A percentile compares a stretch with the other conserved stretches of the same genome.
Evolutionary conservation across 2,329 filamentous ascomycete genomes (phyloP).

Genomic region (Grosmannia clavigera): DNA sequence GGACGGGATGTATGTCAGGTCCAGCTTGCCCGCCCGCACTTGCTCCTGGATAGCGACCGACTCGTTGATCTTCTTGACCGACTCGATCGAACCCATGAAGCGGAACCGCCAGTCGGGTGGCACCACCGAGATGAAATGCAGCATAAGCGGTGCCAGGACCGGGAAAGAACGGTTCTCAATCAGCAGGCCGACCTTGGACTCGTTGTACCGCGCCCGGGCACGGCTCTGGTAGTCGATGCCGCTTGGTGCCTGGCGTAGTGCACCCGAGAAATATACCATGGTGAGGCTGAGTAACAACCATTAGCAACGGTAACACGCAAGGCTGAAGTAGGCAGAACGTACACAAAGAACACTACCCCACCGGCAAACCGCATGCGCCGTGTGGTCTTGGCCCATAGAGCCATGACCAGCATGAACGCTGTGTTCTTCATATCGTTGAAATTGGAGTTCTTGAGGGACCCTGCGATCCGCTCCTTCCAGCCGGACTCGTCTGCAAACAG

Average conservation of each 20-base stretch:
- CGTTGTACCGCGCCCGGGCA: slow-evolving; percentile 27
- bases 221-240: slow-evolving; percentile 21
- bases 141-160: slow-evolving; percentile 37
- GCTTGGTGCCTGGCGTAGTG: slow-evolving; percentile 10
- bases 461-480: background rate
- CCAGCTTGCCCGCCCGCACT: slow-evolving; percentile 31
- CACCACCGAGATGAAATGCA: slow-evolving; percentile 44
- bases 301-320: background rate
- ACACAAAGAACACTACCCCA: slow-evolving; percentile 21
- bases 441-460: slow-evolving; percentile 5
- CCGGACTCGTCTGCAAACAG: background rate
- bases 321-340: slow-evolving; percentile 8
- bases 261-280: slow-evolving; percentile 7
- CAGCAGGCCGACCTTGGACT: slow-evolving; percentile 40
- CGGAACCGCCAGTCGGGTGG: slow-evolving; percentile 45
- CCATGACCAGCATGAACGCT: slow-evolving; percentile 9
- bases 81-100: slow-evolving; percentile 39
- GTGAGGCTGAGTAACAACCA: background rate
- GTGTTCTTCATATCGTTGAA: slow-evolving; percentile 6
- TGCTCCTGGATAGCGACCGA: slow-evolving; percentile 33
- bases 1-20: slow-evolving; percentile 36
- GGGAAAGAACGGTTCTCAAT: slow-evolving; percentile 39
- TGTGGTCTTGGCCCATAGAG: slow-evolving; percentile 21
- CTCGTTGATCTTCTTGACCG: slow-evolving; percentile 30
- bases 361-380: slow-evolving; percentile 21